Base-by-base conservation (phyloP, 2,329 filamentous ascomycete genomes). In the Phialophora tarda region DNA sequence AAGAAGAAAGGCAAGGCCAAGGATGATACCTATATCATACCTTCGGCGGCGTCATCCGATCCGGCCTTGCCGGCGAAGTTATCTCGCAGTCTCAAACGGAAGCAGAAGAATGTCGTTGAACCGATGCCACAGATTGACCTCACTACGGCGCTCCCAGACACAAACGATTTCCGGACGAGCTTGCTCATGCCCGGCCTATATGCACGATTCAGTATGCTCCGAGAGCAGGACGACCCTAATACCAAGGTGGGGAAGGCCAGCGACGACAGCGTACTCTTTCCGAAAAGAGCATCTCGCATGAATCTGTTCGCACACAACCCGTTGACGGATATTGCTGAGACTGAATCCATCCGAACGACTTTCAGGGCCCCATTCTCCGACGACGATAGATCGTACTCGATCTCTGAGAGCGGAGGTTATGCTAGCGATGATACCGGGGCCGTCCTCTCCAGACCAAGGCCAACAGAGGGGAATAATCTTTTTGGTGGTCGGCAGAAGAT, bases 401-500 rank as follows among this genome's bases (percentile, higher is more conserved):
- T 86, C 72, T 82, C 83, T 51, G 85, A 85, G 4, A 88, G 85
- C 1, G 86, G 85, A 30, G 83, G 82, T 50, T 84, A 85, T 71
- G 82, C 80, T 12, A 86, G 85, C 41, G 92, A 96, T 69, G 85
- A 89, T 41, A 88, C 77, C 54, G 85, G 87, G 1, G 92, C 91
- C 77, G 85, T 98, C n/a, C 94, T 98, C 91, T 89, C 84, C 73
- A 86, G 95, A 59, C 83, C 90, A 7, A 89, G 93, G 72, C 93
- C 92, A 0, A 89, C 87, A 1, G 94, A 98, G 75, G 93, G 94
- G 54, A 99, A 98, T 75, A 90, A 91, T 72, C 79, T 99, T 64
- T 99, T 99, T 78, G 95, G 95, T 64, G 95, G 95, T 17, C 88
- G 95, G 53, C 95, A 98, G 77, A 98, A 98, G 80, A 89, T 98